Base-by-base conservation (phyloP, 2,329 filamentous ascomycete species). In the Diaporthe sp. region DNA sequence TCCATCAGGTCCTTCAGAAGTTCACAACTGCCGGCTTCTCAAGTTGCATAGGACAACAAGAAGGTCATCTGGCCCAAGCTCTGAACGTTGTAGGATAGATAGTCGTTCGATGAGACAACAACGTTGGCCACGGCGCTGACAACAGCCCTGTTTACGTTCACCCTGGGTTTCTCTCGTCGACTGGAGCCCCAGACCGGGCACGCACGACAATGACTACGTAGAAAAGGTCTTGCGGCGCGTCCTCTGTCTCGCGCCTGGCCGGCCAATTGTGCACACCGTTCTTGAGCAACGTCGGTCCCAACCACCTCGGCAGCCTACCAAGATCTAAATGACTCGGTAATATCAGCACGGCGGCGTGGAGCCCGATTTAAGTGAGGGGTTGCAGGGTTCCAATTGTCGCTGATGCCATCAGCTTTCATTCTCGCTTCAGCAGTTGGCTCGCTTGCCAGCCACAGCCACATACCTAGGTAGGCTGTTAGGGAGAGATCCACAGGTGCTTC, bases 61-160 rank as follows among this genome's bases (percentile, higher is more conserved):
- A 32, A 53, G 32, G 44, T 32, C 55, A 53, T 27, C 25, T 63
- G 69, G 56, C 44, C 44, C 56, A 71, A 59, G 56, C 70, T 51
- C 47, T 44, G 50, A 63, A 37, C 70, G 37, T 30, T 63, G 70
- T 71, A 71, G 70, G 56, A 71, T 71, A 53, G 63, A 53, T 53
- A 71, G 59, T 50, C 44, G 59, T 61, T 61, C 55, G 37, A 71
- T 63, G 69, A 63, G 69, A 71, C 69, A 61, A 22, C 69, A 51
- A 32, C 44, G 56, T 61, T 53, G 69, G 44, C 61, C n/a, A 25
- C 44, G 2, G 44, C 22, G 44, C 22, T 27, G 61, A 35, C 12
- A 51, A 66, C 12, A 66, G 42, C 30, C 39, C 44, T 50, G 42
- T 50, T 66, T 25, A 51, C 44, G 30, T 66, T 19, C 42, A 66